Conservation (phyloP, 2,329 filamentous ascomycete genomes). For the Claviceps digitariae region DNA sequence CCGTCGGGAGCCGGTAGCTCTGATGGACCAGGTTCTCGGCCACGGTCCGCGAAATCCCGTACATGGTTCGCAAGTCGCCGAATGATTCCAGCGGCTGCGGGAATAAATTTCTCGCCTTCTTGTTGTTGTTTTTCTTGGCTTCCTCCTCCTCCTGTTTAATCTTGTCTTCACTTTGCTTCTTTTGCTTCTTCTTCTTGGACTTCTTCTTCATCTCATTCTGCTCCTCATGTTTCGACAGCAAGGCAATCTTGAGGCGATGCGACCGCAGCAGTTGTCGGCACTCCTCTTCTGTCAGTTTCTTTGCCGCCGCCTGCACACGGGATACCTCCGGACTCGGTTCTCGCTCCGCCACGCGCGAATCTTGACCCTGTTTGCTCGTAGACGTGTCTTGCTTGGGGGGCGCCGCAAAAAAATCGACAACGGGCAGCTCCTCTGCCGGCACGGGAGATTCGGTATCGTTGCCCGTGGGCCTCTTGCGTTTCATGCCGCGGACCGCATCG, state of each 20-base stretch:
- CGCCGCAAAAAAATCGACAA: slow-evolving; percentile 45
- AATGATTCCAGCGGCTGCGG: slow-evolving; percentile 74
- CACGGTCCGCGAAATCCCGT: slow-evolving; percentile 60
- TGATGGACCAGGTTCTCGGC: slow-evolving; percentile 71
- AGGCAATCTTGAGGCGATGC: slow-evolving; percentile 73
- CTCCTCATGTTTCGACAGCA: slow-evolving; percentile 44
- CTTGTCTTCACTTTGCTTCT: slow-evolving; percentile 38
- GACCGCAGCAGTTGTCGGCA: slow-evolving; percentile 61
- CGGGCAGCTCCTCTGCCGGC: slow-evolving; percentile 23
- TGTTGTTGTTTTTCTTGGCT: slow-evolving; percentile 32
- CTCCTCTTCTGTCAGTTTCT: slow-evolving; percentile 50
- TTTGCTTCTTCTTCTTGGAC: slow-evolving; percentile 36
- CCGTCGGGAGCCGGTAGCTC: slow-evolving; percentile 77
- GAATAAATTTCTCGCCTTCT: slow-evolving; percentile 49
- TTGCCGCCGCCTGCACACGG: slow-evolving; percentile 10
- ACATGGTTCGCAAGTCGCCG: slow-evolving; percentile 52
- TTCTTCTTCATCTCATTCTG: slow-evolving; percentile 38
- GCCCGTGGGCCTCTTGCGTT: slow-evolving; percentile 36
- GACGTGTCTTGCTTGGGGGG: slow-evolving; percentile 26
- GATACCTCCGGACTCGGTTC: slow-evolving; percentile 14
- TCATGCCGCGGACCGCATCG: slow-evolving; percentile 37
- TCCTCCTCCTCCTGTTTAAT: not conserved
- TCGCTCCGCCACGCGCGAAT: slow-evolving; percentile 12
- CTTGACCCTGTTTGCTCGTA: slow-evolving; percentile 17
- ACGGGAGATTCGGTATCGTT: slow-evolving; percentile 20